A percentile compares a stretch with the other conserved stretches of the same genome.
Conservation (phyloP, 371 early-diverging fungal species). For the Mortierella polycephala region DNA sequence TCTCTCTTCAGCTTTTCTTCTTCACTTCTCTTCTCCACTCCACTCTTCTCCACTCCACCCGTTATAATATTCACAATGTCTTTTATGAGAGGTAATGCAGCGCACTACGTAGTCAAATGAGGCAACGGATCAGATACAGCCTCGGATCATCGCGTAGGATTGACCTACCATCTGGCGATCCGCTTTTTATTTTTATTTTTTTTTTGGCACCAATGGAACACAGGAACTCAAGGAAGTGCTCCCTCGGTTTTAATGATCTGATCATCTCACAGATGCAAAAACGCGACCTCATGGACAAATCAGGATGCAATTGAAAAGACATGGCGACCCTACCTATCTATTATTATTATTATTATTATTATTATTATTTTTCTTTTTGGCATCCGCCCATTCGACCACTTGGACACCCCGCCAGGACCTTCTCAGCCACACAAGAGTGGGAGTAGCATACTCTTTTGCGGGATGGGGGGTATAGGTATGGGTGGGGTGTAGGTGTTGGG, state of each 20-base stretch:
- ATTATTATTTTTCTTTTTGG: not conserved
- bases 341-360: not conserved
- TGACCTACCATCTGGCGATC: no score
- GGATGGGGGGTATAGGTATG: no score
- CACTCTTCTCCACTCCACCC: not conserved
- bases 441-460: no score
- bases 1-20: not conserved
- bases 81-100: slow-evolving; percentile 35
- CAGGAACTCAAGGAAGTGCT: not conserved
- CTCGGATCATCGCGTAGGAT: slow-evolving; percentile 2
- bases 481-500: no score
- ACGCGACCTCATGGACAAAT: not conserved
- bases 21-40: slow-evolving; percentile 1
- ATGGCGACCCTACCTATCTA: not conserved
- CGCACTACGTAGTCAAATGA: not conserved
- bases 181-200: no score
- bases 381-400: no score
- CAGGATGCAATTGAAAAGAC: not conserved
- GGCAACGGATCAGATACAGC: not conserved
- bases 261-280: not conserved
- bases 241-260: not conserved
- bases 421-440: no score
- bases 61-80: slow-evolving; percentile 19
- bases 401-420: no score
- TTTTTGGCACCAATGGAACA: not conserved